Evolutionary conservation across 768 basidiomycete species (phyloP), one percentile per base, ranked within the genome.

Genomic region (Pisolithus tinctorius): DNA sequence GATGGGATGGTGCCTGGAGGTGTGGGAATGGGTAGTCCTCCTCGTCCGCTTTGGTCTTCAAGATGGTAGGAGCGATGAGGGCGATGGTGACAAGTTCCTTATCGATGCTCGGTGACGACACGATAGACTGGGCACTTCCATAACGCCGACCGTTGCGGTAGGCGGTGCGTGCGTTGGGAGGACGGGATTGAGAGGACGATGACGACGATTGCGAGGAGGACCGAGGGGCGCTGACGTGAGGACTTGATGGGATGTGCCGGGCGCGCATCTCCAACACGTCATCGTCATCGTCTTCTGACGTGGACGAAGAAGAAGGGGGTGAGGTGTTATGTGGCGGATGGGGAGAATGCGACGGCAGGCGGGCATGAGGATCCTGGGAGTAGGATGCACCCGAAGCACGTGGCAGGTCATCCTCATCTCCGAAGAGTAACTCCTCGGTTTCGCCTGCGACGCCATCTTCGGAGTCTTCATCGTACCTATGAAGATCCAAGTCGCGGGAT

Each of bases 51-150:
- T 74, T 79, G 16, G 89, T 89, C 73, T 98, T 99, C 57, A 98
- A 76, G 43, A 89, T 78, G 4, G 96, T 94, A 4, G 86, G 86
- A 0, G 85, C 82, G 43, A 88, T 85, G 36, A 82, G 76, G 11
- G 83, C 83, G 49, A 87, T 88, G 9, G 86, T 86, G 55, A 85
- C 69, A 27, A 80, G 77, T 38, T 84, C 82, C 29, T 74, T 66
- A 51, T 76, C 71, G 39, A 65, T 48, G 46, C 67, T 69, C 41
- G 38, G 51, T 4, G 65, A 65, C 10, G 54, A 61, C 65, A 62
- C 43, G 64, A 64, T 7, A 81, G 80, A 29, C 70, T 75, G 16
- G 70, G 77, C 55, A 76, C 78, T 20, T 69, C 76, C 41, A 62
- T 62, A 59, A 20, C 36, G 46, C 52, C 58, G 51, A 50, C 65